Percentiles rank a stretch among this genome's conserved stretches.
Conservation (phyloP, 208 protist genomes). For the Phytomonas francai region DNA sequence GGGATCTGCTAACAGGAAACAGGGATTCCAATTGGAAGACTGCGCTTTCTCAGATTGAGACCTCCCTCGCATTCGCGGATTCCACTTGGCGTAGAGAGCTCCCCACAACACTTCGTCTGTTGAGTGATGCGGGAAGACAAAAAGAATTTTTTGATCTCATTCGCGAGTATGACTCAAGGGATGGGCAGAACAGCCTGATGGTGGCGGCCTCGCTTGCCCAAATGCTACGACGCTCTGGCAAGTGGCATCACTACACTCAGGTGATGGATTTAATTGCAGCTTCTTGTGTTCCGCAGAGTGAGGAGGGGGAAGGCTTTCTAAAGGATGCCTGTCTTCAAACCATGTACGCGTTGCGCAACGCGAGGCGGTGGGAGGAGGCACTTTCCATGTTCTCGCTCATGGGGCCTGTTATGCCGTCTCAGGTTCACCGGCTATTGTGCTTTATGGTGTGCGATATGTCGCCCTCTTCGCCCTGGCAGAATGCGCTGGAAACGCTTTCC, state of each 20-base stretch:
- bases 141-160: slow-evolving; percentile 39
- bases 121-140: slow-evolving; percentile 66
- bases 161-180: slow-evolving; percentile 27
- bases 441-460: slow-evolving; percentile 41
- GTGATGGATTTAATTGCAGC: slow-evolving; percentile 53
- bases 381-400: slow-evolving; percentile 33
- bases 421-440: slow-evolving; percentile 26
- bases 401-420: slow-evolving; percentile 20
- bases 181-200: slow-evolving; percentile 17
- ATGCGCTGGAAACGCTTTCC: slow-evolving; percentile 14
- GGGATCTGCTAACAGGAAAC: slow-evolving; percentile 57
- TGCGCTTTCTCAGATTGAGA: slow-evolving; percentile 23
- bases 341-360: slow-evolving; percentile 36
- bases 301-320: slow-evolving; percentile 37
- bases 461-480: slow-evolving; percentile 30
- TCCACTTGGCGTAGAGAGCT: slow-evolving; percentile 35
- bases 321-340: slow-evolving; percentile 47
- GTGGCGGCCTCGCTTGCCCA: slow-evolving; percentile 60
- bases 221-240: slow-evolving; percentile 26
- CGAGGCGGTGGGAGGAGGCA: slow-evolving; percentile 51
- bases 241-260: slow-evolving; percentile 60
- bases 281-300: slow-evolving; percentile 21
- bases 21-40: slow-evolving; percentile 30
- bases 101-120: slow-evolving; percentile 52
- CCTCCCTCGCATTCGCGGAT: slow-evolving; percentile 13